Percentiles rank a stretch among this genome's conserved stretches.
Conservation (phyloP, 768 basidiomycete genomes). For the Lyophyllum shimeji region DNA sequence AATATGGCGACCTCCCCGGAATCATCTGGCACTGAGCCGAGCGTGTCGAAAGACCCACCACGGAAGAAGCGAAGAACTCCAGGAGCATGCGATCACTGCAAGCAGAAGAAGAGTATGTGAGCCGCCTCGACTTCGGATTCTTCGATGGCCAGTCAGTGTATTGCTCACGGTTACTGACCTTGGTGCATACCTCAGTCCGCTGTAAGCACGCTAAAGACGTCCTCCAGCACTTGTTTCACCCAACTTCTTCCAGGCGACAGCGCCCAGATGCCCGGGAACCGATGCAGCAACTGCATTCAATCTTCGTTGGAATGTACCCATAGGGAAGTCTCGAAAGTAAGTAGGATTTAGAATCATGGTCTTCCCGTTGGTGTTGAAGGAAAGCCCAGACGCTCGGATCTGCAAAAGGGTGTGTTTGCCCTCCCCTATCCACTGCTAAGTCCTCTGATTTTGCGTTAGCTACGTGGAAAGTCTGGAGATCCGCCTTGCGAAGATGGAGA, state of each 20-base stretch:
- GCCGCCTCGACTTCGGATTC: neutral
- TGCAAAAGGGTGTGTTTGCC: slow-evolving; percentile 51
- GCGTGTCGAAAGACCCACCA: neutral
- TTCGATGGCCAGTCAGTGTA: neutral
- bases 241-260: slow-evolving; percentile 63
- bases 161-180: neutral
- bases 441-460: slow-evolving; percentile 20
- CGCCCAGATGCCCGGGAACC: slow-evolving; percentile 59
- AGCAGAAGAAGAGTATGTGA: slow-evolving; percentile 65
- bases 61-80: slow-evolving; percentile 58
- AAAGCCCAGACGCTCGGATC: slow-evolving; percentile 50
- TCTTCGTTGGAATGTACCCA: slow-evolving; percentile 65
- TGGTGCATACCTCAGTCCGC: slow-evolving; percentile 24
- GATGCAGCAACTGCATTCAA: slow-evolving; percentile 63
- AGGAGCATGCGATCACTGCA: slow-evolving; percentile 72
- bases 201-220: slow-evolving; percentile 24
- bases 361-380: neutral
- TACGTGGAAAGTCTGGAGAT: slow-evolving; percentile 64
- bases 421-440: neutral
- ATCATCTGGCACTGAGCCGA: neutral
- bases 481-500: slow-evolving; percentile 65
- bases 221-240: slow-evolving; percentile 24
- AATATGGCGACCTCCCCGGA: slow-evolving; percentile 3
- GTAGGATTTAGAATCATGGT: neutral
- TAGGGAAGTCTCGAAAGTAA: slow-evolving; percentile 65